Evolutionary conservation across 768 basidiomycete genomes (phyloP).

Genomic region (Mycena haematopus): DNA sequence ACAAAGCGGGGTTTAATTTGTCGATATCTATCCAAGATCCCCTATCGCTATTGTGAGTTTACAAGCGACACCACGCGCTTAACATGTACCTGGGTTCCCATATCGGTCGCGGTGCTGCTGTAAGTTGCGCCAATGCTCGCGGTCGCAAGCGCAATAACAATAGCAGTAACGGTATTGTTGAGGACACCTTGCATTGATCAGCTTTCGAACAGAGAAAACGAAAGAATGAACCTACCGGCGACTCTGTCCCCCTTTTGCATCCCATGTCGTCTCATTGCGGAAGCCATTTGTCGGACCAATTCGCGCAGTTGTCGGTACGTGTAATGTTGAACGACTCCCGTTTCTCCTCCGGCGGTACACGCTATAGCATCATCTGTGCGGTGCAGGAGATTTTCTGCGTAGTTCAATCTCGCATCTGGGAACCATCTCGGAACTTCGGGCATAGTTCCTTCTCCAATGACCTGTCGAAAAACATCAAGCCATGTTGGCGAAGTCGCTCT

Average conservation of each 20-base stretch:
- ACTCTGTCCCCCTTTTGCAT: slow-evolving; percentile 68
- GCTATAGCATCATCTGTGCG: slow-evolving; percentile 66
- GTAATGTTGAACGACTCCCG: slow-evolving; percentile 53
- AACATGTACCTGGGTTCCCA: slow-evolving; percentile 61
- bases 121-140: slow-evolving; percentile 73
- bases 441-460: slow-evolving; percentile 46
- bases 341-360: slow-evolving; percentile 65
- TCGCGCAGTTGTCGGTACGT: slow-evolving; percentile 60
- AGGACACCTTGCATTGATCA: slow-evolving; percentile 54
- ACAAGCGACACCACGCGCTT: too few species aligned
- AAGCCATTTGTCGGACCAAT: slow-evolving; percentile 61
- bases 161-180: slow-evolving; percentile 63
- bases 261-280: slow-evolving; percentile 62
- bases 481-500: neutral
- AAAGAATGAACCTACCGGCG: slow-evolving; percentile 52
- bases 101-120: slow-evolving; percentile 75
- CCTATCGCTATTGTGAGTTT: slow-evolving; percentile 35
- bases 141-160: slow-evolving; percentile 67
- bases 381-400: slow-evolving; percentile 72
- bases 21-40: slow-evolving; percentile 66
- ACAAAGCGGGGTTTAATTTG: slow-evolving; percentile 78
- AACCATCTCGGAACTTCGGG: slow-evolving; percentile 75
- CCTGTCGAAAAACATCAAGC: slow-evolving; percentile 13
- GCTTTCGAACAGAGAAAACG: neutral
- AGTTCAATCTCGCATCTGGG: slow-evolving; percentile 68